Conservation (phyloP, 2,329 filamentous ascomycete species). For the Colletotrichum noveboracense region DNA sequence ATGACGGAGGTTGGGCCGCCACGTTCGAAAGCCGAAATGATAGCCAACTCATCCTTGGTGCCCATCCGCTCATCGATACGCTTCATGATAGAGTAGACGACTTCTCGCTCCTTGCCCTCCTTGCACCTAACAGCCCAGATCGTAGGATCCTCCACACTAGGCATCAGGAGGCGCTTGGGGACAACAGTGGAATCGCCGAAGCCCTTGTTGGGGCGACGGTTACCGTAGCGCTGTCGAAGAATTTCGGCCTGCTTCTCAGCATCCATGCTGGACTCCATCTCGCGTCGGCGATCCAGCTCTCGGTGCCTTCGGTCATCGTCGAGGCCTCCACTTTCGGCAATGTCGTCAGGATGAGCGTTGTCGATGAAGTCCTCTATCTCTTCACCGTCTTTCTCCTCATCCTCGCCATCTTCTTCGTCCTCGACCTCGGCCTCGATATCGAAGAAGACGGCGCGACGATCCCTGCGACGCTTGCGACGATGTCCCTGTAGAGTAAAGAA, state of each 20-base stretch:
- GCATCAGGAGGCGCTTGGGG: conserved; percentile 84
- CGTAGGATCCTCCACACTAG: conserved; percentile 92
- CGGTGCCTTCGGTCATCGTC: conserved; percentile 92
- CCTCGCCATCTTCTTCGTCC: conserved; percentile 86
- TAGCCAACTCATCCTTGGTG: conserved; percentile 80
- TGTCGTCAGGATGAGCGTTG: conserved; percentile 89
- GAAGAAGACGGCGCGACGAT: conserved; percentile 84
- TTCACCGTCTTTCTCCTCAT: conserved; percentile 88
- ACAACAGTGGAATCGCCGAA: conserved; percentile 76
- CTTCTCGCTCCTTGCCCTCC: conserved; percentile 93
- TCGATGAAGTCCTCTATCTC: conserved; percentile 85
- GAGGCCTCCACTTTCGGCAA: conserved; percentile 79
- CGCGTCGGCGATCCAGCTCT: conserved; percentile 90
- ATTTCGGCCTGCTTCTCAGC: conserved; percentile 92
- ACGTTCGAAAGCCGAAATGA: conserved; percentile 92
- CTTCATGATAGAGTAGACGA: conserved; percentile 87
- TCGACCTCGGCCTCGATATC: conserved; percentile 99
- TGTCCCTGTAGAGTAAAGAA: conserved; percentile 51
- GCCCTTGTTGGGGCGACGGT: conserved; percentile 70
- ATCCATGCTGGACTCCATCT: conserved; percentile 86
- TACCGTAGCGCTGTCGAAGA: conserved; percentile 86
- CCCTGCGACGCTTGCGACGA: conserved; percentile 81
- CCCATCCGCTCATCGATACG: conserved; percentile 80
- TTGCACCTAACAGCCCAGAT: conserved; percentile 96
- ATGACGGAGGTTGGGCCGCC: conserved; percentile 79